Conservation (phyloP, 345 rosid genomes). For the Aquilaria yunnanensis region DNA sequence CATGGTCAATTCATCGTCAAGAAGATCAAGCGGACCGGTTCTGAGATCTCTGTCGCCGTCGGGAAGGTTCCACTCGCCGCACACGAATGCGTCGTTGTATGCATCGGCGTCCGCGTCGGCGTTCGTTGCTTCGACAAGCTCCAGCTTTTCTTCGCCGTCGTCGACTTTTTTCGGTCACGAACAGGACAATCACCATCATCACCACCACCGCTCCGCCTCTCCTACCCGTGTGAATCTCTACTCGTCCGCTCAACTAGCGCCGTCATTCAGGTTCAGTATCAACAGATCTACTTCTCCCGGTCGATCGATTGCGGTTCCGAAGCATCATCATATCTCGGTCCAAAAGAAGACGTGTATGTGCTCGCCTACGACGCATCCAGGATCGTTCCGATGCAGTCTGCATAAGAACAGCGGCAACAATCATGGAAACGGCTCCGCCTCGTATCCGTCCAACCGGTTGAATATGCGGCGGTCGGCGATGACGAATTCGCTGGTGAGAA, state of each 20-base stretch:
- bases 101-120: conserved; percentile 47
- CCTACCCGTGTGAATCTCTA: conserved; percentile 63
- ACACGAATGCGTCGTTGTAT: conserved; percentile 16
- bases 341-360: conserved; percentile 69
- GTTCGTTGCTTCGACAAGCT: conserved; percentile 58
- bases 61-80: conserved; percentile 29
- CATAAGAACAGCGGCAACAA: conserved; percentile 45
- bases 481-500: conserved; percentile 82
- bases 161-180: conserved; percentile 30
- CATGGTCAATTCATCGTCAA: conserved; percentile 39
- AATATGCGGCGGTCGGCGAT: conserved; percentile 87
- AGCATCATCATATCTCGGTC: conserved; percentile 22
- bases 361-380: conserved; percentile 84
- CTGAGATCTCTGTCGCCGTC: conserved; percentile 49
- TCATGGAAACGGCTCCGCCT: conserved; percentile 15
- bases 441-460: conserved; percentile 49
- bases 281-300: conserved; percentile 47
- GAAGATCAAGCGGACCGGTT: conserved; percentile 48
- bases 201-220: conserved; percentile 48
- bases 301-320: conserved; percentile 43
- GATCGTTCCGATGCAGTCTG: conserved; percentile 73
- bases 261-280: conserved; percentile 55
- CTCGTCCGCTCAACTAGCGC: conserved; percentile 24
- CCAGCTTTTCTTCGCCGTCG: conserved; percentile 38
- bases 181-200: background rate